Evolutionary conservation across 305 asterid species (phyloP), one percentile per base, ranked within the genome.

Genomic region (Salvia sclarea): DNA sequence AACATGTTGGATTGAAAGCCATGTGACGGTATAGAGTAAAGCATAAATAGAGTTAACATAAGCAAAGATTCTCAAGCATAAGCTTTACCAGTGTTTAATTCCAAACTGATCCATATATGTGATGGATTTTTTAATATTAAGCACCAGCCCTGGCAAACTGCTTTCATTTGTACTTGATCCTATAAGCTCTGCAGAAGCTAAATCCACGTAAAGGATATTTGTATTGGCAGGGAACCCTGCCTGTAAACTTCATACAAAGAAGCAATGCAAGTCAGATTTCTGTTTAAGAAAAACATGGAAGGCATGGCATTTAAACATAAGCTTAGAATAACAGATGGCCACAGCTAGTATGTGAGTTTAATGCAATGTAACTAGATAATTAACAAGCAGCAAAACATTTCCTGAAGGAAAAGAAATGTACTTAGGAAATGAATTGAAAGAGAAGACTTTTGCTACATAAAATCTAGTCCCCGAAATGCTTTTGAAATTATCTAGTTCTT

Each of bases 141-240:
- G 97, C 64, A 94, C 96, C 95, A 91, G 81, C 75, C 96, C 98
- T 5, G 99, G 97, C 74, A 94, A 83, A 78, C 99, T 82, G 77
- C 79, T 81, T 53, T 72, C 82, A 20, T 74, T 81, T 61, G 84
- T 79, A 73, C 99, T 83, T 44, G 98, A 91, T 49, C 87, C 99
- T 79, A 94, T 66, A 68, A 66, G 81, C 85, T 87, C 97, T 8
- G 95, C 99, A 72, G 95, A 86, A 76, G 86, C 87, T 79, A 94
- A 83, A 88, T 94, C 99, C 80, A 94, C 90, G 17, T 94, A 94
- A 53, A 94, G 83, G 71, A 94, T 94, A 71, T 94, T 94, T 70
- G 99, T 94, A 79, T 94, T 94, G 75, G 99, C 96, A 70, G 99
- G 98, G 84, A 89, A 94, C 66, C 87, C 84, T 54, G 77, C 88